These are phyloP conservation scores for Euphorbia corollata DNA, from an alignment of 441 rosid genomes.

Conservation along the genomic window DNA sequence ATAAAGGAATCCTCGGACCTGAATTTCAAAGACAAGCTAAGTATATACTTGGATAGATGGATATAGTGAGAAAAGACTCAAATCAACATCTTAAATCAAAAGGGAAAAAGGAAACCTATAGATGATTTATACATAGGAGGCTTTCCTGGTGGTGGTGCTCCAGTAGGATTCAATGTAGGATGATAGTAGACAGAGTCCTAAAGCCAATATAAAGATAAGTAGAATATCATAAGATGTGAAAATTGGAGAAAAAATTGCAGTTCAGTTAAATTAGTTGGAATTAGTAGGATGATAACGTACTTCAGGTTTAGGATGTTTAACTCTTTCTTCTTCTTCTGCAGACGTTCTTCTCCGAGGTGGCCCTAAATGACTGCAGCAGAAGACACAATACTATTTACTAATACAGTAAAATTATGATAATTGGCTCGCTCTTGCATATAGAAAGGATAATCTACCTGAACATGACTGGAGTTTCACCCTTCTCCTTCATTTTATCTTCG, in stretches of 20 bases:
- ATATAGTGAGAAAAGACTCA: constrained; percentile 8
- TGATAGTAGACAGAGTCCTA: constrained; percentile 97
- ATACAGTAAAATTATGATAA: constrained; percentile 11
- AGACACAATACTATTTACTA: constrained; percentile 24
- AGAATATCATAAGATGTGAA: constrained; percentile 10
- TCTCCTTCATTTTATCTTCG: constrained; percentile 86
- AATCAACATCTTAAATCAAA: constrained; percentile 1
- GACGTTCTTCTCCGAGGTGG: constrained; percentile 68
- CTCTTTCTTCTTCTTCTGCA: constrained; percentile 81
- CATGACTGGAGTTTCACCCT: constrained; percentile 95
- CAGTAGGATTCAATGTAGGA: constrained; percentile 89
- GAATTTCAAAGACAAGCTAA: constrained; percentile 21
- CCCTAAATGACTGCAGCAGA: constrained; percentile 71
- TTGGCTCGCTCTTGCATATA: background rate
- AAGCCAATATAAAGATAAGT: constrained; percentile 18
- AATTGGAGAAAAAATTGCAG: background rate
- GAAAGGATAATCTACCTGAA: constrained; percentile 49
- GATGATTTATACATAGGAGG: constrained; percentile 92
- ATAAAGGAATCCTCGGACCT: constrained; percentile 76
- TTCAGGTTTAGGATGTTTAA: constrained; percentile 74
- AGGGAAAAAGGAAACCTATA: constrained; percentile 43
- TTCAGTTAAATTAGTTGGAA: constrained; percentile 12
- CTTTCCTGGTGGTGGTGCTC: constrained; percentile 98
- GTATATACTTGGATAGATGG: background rate
- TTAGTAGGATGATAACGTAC: no score